These are phyloP conservation scores for Lithospermum erythrorhizon DNA, from an alignment of 257 asterid genomes.

Conservation along the genomic window DNA sequence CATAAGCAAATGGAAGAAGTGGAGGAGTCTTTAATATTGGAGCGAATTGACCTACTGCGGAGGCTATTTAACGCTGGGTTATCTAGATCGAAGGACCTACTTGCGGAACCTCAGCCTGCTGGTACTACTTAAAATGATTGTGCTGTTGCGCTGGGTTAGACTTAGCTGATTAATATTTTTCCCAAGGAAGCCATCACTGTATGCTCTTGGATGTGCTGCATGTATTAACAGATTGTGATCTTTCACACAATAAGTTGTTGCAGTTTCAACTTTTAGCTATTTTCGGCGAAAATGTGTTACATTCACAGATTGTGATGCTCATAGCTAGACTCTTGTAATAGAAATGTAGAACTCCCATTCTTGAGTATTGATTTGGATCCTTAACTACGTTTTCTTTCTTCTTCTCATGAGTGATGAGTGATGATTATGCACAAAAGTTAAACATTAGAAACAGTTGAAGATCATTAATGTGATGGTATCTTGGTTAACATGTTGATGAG, in stretches of 20 bases:
- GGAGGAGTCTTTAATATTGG: constrained; percentile 43
- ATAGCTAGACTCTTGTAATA: neutral
- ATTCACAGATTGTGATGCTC: no score
- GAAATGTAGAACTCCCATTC: no score
- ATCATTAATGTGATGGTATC: no score
- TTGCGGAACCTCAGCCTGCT: neutral
- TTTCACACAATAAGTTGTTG: neutral
- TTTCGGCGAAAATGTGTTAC: no score
- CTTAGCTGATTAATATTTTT: neutral
- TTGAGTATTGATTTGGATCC: no score
- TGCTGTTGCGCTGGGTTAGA: neutral
- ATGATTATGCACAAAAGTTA: no score
- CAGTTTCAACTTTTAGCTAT: neutral
- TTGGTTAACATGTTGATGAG: no score
- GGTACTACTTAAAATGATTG: neutral
- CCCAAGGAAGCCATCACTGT: neutral
- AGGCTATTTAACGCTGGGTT: constrained; percentile 36
- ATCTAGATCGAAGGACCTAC: constrained; percentile 33
- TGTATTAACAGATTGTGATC: no score
- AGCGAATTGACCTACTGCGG: constrained; percentile 43
- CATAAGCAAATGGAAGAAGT: constrained; percentile 34
- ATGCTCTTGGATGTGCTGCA: neutral
- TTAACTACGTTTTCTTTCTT: no score
- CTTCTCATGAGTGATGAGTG: no score
- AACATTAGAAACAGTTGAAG: no score